phyloP scores from a whole-genome alignment of 345 rosid genomes.

The Citrus inodora region DNA sequence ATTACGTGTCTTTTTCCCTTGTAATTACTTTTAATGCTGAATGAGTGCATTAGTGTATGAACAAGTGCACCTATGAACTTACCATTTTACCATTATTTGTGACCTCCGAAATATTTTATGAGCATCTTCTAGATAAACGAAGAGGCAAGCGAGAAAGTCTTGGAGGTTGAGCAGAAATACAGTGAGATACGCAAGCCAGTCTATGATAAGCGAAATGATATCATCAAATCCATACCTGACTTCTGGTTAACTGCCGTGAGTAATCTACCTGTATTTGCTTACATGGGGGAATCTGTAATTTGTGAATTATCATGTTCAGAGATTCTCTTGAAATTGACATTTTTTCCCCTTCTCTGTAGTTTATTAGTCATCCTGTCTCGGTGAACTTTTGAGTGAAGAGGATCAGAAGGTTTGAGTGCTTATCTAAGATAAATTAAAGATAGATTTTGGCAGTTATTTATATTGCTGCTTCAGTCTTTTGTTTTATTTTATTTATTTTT shows the following conservation, averaged over 20 bases:
- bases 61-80: background rate
- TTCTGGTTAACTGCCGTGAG: conserved; percentile 96
- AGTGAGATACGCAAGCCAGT: conserved; percentile 82
- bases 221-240: conserved; percentile 77
- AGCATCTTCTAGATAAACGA: conserved; percentile 61
- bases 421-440: background rate
- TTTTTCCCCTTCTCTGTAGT: conserved; percentile 37
- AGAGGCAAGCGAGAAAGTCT: conserved; percentile 86
- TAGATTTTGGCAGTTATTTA: background rate
- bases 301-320: background rate
- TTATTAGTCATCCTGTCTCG: conserved; percentile 86
- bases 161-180: conserved; percentile 90
- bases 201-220: conserved; percentile 73
- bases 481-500: background rate
- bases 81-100: background rate
- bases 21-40: background rate
- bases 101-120: background rate
- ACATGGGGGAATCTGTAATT: background rate
- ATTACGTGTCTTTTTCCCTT: background rate
- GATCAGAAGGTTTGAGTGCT: conserved; percentile 75
- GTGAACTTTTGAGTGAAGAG: conserved; percentile 74
- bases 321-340: background rate
- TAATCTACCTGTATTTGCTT: conserved; percentile 9
- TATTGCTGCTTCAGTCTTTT: background rate
- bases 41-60: background rate